Evolutionary conservation across 768 basidiomycete genomes (phyloP).

Genomic region (Kwoniella newhampshirensis): DNA sequence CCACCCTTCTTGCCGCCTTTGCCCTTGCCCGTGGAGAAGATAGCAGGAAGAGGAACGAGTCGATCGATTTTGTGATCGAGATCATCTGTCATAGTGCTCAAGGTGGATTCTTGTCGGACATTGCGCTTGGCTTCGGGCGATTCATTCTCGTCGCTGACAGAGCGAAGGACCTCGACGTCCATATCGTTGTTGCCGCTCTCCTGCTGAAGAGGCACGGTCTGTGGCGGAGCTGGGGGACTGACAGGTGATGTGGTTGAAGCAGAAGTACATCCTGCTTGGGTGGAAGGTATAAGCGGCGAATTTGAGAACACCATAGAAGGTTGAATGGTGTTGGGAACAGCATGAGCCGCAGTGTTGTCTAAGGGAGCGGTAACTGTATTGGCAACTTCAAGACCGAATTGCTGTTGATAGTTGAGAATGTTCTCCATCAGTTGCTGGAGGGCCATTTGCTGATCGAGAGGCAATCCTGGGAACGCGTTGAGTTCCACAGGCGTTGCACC

Average conservation of each 20-base stretch:
- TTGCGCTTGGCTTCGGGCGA: conserved; percentile 12
- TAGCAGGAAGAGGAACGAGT: conserved; percentile 41
- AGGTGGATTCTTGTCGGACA: conserved; percentile 19
- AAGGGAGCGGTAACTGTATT: conserved; percentile 3
- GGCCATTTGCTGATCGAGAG: conserved; percentile 39
- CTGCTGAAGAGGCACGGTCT: not conserved
- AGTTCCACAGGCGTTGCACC: not conserved
- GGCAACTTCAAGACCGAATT: conserved; percentile 24
- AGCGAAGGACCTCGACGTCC: conserved; percentile 24
- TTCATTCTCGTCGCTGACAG: conserved; percentile 24
- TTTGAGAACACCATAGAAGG: conserved; percentile 30
- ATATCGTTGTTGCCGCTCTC: conserved; percentile 1
- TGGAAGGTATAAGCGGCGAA: conserved; percentile 2
- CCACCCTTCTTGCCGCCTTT: conserved; percentile 55
- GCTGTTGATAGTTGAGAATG: conserved; percentile 34
- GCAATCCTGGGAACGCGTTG: conserved; percentile 28
- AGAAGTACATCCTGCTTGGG: not conserved
- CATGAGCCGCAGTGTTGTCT: not conserved
- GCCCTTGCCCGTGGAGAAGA: conserved; percentile 52
- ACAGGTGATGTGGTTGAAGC: conserved; percentile 5
- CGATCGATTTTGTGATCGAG: conserved; percentile 28
- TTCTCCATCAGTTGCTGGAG: conserved; percentile 40
- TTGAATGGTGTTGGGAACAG: conserved; percentile 21
- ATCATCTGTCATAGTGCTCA: conserved; percentile 21
- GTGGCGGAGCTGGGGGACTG: conserved; percentile 1